phyloP scores from a whole-genome alignment of 1,284 basidiomycete species.

The Ceratobasidium sp. region DNA sequence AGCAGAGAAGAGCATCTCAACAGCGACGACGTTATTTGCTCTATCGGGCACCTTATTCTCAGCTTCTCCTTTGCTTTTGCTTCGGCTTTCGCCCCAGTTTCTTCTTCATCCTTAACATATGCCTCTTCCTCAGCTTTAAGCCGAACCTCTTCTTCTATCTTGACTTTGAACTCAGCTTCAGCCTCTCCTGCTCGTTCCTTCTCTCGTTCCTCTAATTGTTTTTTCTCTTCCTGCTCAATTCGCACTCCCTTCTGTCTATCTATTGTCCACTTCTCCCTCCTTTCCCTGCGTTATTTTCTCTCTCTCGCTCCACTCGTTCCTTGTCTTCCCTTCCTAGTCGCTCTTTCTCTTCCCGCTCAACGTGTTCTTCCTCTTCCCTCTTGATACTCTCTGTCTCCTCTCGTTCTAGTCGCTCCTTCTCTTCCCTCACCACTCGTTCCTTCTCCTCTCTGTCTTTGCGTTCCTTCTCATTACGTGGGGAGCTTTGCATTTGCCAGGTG shows the following conservation, averaged over 20 bases:
- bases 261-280: conserved; percentile 64
- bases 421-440: conserved; percentile 26
- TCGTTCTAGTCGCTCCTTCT: conserved; percentile 46
- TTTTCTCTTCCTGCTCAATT: conserved; percentile 51
- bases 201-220: conserved; percentile 45
- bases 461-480: conserved; percentile 41
- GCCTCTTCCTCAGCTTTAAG: conserved; percentile 56
- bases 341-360: conserved; percentile 48
- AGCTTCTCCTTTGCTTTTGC: conserved; percentile 83
- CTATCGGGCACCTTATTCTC: conserved; percentile 84
- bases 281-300: conserved; percentile 53
- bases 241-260: conserved; percentile 63
- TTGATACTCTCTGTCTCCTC: conserved; percentile 36
- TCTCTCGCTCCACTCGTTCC: conserved; percentile 46
- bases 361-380: conserved; percentile 47
- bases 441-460: conserved; percentile 47
- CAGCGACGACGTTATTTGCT: conserved; percentile 83
- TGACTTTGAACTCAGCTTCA: conserved; percentile 54
- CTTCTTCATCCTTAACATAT: conserved; percentile 55
- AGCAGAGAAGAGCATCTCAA: conserved; percentile 72
- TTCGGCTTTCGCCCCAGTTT: conserved; percentile 57
- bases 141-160: conserved; percentile 57
- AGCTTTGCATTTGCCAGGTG: conserved; percentile 42
- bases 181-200: conserved; percentile 52
- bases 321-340: conserved; percentile 49